Evolutionary conservation across 2,329 filamentous ascomycete genomes (phyloP).

Genomic region (Botryosphaeria agaves): DNA sequence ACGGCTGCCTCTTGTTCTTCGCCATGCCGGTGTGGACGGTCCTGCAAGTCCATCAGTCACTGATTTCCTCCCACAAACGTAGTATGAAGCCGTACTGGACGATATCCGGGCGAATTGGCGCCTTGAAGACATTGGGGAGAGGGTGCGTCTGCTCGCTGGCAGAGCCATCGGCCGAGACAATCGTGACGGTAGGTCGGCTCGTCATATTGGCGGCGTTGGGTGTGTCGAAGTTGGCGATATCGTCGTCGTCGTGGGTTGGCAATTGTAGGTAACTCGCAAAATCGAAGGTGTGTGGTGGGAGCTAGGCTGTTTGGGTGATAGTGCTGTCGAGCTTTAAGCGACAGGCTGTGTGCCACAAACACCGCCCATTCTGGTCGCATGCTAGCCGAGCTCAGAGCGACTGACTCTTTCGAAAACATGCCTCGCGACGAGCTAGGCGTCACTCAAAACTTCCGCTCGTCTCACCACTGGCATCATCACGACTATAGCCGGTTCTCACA

Average conservation of each 20-base stretch:
- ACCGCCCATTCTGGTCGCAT: no score
- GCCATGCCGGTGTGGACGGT: conserved; percentile 93
- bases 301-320: no score
- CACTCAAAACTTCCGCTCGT: no score
- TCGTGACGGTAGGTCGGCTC: conserved; percentile 92
- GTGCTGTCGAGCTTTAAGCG: no score
- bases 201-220: conserved; percentile 48
- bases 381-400: no score
- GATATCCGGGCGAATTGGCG: conserved; percentile 96
- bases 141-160: conserved; percentile 77
- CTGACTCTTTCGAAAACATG: no score
- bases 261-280: not conserved
- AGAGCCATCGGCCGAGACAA: conserved; percentile 92
- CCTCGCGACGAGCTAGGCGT: no score
- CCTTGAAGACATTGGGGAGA: conserved; percentile 91
- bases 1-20: conserved; percentile 99
- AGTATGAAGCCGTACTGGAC: conserved; percentile 55
- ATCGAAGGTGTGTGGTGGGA: no score
- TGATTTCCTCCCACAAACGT: conserved; percentile 1
- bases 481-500: no score
- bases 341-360: no score
- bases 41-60: conserved; percentile 23
- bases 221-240: conserved; percentile 20
- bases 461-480: no score
- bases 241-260: conserved; percentile 20